Evolutionary conservation across 169 alveolate species (phyloP).

Genomic region (Eimeria necatrix): DNA sequence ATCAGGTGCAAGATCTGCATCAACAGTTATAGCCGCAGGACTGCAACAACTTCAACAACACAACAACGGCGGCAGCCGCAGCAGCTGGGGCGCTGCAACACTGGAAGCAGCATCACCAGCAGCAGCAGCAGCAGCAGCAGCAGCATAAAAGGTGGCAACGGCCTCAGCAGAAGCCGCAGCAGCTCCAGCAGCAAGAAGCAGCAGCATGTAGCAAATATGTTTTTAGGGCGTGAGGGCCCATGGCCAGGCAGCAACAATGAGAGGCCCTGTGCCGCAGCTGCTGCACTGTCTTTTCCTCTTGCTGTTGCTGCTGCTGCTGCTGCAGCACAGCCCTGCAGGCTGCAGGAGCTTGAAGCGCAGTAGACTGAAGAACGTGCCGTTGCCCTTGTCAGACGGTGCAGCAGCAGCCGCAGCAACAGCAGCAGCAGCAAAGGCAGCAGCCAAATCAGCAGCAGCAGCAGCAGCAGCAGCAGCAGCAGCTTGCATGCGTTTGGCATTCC

Average conservation of each 20-base stretch:
- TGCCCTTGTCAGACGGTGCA: background rate
- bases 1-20: too few species aligned
- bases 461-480: slow-evolving; percentile 21
- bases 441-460: background rate
- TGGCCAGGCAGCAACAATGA: too few species aligned
- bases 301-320: background rate
- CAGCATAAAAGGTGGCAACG: background rate
- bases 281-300: background rate
- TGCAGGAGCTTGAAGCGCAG: background rate
- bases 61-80: too few species aligned
- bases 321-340: background rate
- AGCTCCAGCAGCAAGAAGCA: background rate
- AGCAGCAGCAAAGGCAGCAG: background rate
- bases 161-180: background rate
- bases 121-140: background rate
- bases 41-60: too few species aligned
- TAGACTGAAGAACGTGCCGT: background rate
- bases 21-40: too few species aligned
- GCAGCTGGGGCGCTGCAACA: too few species aligned
- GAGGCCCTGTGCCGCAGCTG: background rate
- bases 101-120: too few species aligned
- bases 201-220: background rate
- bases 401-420: background rate
- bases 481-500: background rate
- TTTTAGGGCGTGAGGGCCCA: too few species aligned